Conservation (phyloP, 257 asterid genomes). For the Fraxinus quadrangulata region DNA sequence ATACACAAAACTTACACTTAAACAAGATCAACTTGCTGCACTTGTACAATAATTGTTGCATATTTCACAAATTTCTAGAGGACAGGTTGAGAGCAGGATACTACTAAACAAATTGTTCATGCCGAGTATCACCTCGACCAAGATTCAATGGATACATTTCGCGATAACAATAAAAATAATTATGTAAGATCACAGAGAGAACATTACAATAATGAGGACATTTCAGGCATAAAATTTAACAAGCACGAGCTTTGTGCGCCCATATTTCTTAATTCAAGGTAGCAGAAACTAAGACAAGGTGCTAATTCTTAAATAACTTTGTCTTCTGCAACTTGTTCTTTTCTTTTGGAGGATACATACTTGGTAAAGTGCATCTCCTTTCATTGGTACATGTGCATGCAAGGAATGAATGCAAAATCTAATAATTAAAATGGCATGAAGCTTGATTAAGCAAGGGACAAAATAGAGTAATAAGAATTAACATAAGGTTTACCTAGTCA, state of each 20-base stretch:
- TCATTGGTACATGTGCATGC: conserved; percentile 10
- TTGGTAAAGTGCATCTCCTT: neutral
- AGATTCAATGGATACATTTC: neutral
- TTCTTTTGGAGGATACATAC: neutral
- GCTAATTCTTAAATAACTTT: neutral
- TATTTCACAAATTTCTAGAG: neutral
- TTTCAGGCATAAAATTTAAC: neutral
- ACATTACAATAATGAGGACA: neutral
- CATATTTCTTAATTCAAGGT: neutral
- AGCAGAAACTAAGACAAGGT: neutral
- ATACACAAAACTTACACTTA: too few species aligned
- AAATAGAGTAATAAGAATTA: neutral
- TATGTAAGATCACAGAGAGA: neutral
- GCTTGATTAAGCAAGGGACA: conserved; percentile 9
- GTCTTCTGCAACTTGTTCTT: neutral
- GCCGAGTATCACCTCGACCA: neutral
- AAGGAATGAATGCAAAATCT: neutral
- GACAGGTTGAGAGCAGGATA: neutral
- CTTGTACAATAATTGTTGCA: neutral
- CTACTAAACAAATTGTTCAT: neutral
- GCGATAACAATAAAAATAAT: neutral
- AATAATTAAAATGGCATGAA: neutral
- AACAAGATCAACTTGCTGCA: too few species aligned
- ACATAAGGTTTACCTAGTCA: conserved; percentile 65
- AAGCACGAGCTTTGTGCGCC: neutral